Conservation (phyloP, 441 rosid species). For the Dalechampia spathulata region DNA sequence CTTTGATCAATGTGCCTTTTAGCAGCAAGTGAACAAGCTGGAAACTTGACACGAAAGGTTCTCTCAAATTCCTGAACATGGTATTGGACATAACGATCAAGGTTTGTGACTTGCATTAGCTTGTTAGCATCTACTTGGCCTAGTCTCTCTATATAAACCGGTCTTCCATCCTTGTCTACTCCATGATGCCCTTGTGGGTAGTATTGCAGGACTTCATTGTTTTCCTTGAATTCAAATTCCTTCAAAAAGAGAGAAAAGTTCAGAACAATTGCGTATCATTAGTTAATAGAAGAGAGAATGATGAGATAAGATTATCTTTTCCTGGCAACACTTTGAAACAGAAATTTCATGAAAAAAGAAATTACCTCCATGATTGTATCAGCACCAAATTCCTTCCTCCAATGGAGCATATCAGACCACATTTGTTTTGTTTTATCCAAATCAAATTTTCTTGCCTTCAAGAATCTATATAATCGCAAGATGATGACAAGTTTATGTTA, state of each 20-base stretch:
- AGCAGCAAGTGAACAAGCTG: slow-evolving; percentile 75
- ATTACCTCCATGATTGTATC: slow-evolving; percentile 63
- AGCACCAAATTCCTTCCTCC: slow-evolving; percentile 80
- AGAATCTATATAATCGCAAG: slow-evolving; percentile 36
- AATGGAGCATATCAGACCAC: slow-evolving; percentile 81
- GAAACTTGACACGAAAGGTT: slow-evolving; percentile 62
- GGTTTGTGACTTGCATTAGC: slow-evolving; percentile 81
- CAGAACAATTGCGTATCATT: no score
- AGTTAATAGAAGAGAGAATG: no score
- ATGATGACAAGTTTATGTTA: slow-evolving; percentile 8
- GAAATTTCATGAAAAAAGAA: neutral
- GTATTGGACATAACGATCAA: slow-evolving; percentile 78
- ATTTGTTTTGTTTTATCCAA: slow-evolving; percentile 73
- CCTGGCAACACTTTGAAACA: no score
- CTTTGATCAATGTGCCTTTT: slow-evolving; percentile 85
- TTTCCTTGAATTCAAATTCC: slow-evolving; percentile 75
- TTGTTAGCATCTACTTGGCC: slow-evolving; percentile 74
- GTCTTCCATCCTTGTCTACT: slow-evolving; percentile 80
- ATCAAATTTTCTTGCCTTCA: slow-evolving; percentile 85
- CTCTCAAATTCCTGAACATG: slow-evolving; percentile 86
- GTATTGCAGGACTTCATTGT: slow-evolving; percentile 45
- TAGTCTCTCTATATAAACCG: slow-evolving; percentile 73
- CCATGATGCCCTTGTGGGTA: slow-evolving; percentile 96
- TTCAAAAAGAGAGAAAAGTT: slow-evolving; percentile 19
- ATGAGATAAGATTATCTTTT: no score